Base-by-base conservation (phyloP, 768 basidiomycete genomes). In the Agrocybe praecox region DNA sequence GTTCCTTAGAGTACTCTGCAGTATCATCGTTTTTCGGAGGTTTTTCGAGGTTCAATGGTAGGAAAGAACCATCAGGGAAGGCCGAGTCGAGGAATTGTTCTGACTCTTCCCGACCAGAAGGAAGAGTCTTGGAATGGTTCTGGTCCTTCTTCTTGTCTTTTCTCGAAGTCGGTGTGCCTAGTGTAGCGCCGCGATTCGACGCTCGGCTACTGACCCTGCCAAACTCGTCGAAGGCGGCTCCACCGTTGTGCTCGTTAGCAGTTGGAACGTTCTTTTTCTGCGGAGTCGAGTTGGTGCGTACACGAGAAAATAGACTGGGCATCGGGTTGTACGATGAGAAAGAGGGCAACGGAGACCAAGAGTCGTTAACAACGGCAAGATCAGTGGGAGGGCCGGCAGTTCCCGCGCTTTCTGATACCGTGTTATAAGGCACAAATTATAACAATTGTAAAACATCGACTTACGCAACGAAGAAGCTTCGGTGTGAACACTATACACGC, bases 261-360 rank as follows among this genome's bases (percentile, higher is more conserved):
- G 61, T 32, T 46, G 63, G 63, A 54, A 61, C 62, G 49, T 58
- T 57, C 62, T 74, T 78, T 74, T 80, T 83, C 47, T 72, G 69
- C 34, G 83, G 74, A 2, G 82, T 81, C 19, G 88, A 88, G 53
- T 75, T 78, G 47, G 87, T 87, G 51, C 88, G 81, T 60, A 84
- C 69, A 63, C 88, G 84, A 69, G 88, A 88, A 74, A 90, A 90
- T 73, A 89, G 68, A 71, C 84, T 87, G 76, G 82, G 87, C 88
- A 90, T 89, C 74, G 80, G 67, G 66, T 67, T 59, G 66, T 62
- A 64, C 70, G 72, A 70, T 69, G 74, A 69, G 71, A 66, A 67
- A 36, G 53, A 42, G 68, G 63, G 67, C 56, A 64, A 65, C 59
- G 62, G 65, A 57, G 46, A 55, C 54, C 29, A 48, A 55, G 50